Base-by-base conservation (phyloP, 2,329 filamentous ascomycete species). In the Aspergillus cejpii region DNA sequence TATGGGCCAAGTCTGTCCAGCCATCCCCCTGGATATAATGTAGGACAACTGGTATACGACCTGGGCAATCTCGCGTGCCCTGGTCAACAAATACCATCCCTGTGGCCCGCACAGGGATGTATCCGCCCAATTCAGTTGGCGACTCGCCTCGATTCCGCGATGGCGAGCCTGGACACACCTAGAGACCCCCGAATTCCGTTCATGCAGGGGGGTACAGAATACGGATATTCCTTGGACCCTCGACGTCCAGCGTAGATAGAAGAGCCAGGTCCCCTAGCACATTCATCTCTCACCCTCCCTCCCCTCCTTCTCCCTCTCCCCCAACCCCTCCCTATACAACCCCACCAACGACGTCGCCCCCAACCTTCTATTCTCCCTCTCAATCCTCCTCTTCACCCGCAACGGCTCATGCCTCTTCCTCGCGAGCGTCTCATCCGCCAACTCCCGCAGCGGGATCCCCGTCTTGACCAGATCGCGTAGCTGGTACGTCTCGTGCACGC, bases 401-500 rank as follows among this genome's bases (percentile, higher is more conserved):
- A 40, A 39, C 29, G 55, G 48, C 24, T 58, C 41, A 10, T 31
- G 37, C 41, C 43, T 34, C 31, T 65, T 67, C 36, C 52, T 51
- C 36, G 54, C 47, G 46, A 55, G 44, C 31, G 66, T 52, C n/a
- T 54, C 56, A 53, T 68, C 65, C 17, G 59, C 64, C 34, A 66
- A 43, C 37, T 55, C 57, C 20, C 29, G 41, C n/a, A 62, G 36
- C 6, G 63, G 64, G 3, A 62, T 54, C 2, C 48, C 48, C 11
- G 52, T 56, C 11, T 49, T 41, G n/a, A 56, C 49, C 34, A 68
- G 45, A 50, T 68, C 66, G 14, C 52, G 47, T 23, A 58, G 58
- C 29, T 61, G 53, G 6, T 52, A 49, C 15, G 49, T 58, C 3
- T 51, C 42, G 24, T 48, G 47, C 10, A 60, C 41, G 6, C 52